Evolutionary conservation across 2,329 filamentous ascomycete species (phyloP).

Genomic region (Diaporthe sp.): DNA sequence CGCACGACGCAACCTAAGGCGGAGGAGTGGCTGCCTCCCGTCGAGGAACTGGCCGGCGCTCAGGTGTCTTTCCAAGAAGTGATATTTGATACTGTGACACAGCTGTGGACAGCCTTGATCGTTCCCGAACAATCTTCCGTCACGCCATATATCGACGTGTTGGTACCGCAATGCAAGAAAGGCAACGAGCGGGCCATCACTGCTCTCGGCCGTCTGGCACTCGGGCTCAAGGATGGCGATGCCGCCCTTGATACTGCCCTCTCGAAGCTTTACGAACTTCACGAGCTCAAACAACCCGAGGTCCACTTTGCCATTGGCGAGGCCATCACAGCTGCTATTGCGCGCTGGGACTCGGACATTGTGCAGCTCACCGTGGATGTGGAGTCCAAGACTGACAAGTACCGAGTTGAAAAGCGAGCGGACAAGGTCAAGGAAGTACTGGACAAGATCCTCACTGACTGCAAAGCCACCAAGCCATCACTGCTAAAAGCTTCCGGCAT

Average conservation of each 20-base stretch:
- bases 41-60: slow-evolving; percentile 8
- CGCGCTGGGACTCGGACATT: slow-evolving; percentile 85
- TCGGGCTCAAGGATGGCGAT: slow-evolving; percentile 60
- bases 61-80: slow-evolving; percentile 47
- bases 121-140: slow-evolving; percentile 40
- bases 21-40: slow-evolving; percentile 30
- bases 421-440: slow-evolving; percentile 64
- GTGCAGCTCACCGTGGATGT: slow-evolving; percentile 82
- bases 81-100: slow-evolving; percentile 55
- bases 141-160: slow-evolving; percentile 66
- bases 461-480: slow-evolving; percentile 86
- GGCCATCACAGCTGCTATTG: slow-evolving; percentile 81
- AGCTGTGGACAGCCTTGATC: slow-evolving; percentile 59
- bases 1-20: not conserved
- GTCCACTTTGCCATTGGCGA: slow-evolving; percentile 92
- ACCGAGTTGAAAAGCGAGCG: slow-evolving; percentile 49
- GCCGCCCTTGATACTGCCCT: slow-evolving; percentile 63
- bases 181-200: slow-evolving; percentile 85
- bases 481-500: slow-evolving; percentile 93
- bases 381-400: slow-evolving; percentile 56
- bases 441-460: slow-evolving; percentile 80
- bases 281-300: slow-evolving; percentile 87
- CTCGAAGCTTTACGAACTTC: slow-evolving; percentile 77
- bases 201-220: slow-evolving; percentile 81
- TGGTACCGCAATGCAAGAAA: slow-evolving; percentile 78